Evolutionary conservation across 1,284 basidiomycete species (phyloP), one percentile per base, ranked within the genome.

Genomic region (Exsudoporus floridanus): DNA sequence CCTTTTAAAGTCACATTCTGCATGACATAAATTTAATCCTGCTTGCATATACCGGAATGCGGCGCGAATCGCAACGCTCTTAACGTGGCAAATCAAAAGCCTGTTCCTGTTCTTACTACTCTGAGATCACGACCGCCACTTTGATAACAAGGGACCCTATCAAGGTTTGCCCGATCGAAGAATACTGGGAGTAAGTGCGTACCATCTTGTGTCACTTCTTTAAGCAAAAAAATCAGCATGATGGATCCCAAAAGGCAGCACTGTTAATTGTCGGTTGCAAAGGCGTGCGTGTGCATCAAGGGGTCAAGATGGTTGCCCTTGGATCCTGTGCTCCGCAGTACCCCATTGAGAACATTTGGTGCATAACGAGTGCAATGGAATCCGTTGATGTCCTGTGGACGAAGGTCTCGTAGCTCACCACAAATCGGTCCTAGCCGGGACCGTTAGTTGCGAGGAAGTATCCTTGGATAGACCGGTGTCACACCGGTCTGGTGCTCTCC

Each of bases 1-100:
- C 50, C 41, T 48, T 66, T 66, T 53, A 63, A 52, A 28, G 5
- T 18, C 23, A 14, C 43, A 44, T 30, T 37, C 16, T 33, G 44
- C 37, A 12, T 50, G 50, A 44, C 37, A 44, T 12, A 27, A 27
- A 45, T 14, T 45, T 31, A 34, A 36, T n/a, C 36, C 36, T 16
- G 36, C 34, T 14, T 14, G 28, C 16, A 25, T 38, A 27, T 30
- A 31, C 30, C 27, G 36, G 19, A 36, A 34, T 3, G 8, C n/a
- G n/a, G 27, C 12, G 25, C 25, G 25, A 53, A 45, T 57, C 38
- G 16, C 25, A 45, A 10, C 31, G 34, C 19, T 23, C 28, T 46
- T n/a, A 14, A 44, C 23, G n/a, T 23, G 42, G 50, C 12, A 50
- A 46, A 43, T 46, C 25, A 28, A 34, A 18, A 19, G 13, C 41